These are phyloP conservation scores for Allantophomopsis lycopodina DNA, from an alignment of 2,329 filamentous ascomycete species.

Conservation along the genomic window DNA sequence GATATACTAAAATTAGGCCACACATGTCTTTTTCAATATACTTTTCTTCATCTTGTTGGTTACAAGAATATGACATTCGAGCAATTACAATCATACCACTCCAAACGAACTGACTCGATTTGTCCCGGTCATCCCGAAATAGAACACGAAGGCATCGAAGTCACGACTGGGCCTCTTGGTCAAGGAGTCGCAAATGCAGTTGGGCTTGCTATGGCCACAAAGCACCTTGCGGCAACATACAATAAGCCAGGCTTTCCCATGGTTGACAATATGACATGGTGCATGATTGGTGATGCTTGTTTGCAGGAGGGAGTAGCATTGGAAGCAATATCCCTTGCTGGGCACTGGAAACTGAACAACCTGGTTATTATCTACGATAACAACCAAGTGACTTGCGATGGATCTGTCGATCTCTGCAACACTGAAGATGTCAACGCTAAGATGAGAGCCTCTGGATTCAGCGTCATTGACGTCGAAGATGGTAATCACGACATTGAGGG, in stretches of 20 bases:
- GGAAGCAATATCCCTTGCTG: conserved; percentile 33
- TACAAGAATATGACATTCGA: conserved; percentile 31
- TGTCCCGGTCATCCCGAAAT: conserved; percentile 34
- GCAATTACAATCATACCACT: conserved; percentile 31
- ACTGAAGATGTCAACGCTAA: conserved; percentile 34
- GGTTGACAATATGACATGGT: conserved; percentile 30
- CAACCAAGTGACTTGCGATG: conserved; percentile 35
- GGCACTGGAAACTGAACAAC: conserved; percentile 31
- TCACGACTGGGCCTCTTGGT: conserved; percentile 35
- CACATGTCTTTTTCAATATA: conserved; percentile 29
- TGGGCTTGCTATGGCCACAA: conserved; percentile 33
- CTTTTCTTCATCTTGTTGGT: conserved; percentile 28
- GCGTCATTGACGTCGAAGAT: conserved; percentile 30
- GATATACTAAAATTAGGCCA: conserved; percentile 18
- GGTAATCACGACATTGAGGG: conserved; percentile 27
- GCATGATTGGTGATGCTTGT: conserved; percentile 35
- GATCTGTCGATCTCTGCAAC: conserved; percentile 28
- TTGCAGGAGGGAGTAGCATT: conserved; percentile 33
- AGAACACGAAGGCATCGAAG: conserved; percentile 32
- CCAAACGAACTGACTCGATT: conserved; percentile 22
- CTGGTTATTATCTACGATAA: conserved; percentile 36
- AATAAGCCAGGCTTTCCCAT: conserved; percentile 28
- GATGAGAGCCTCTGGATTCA: conserved; percentile 32
- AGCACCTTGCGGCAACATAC: conserved; percentile 30
- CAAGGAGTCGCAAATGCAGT: conserved; percentile 37